These are phyloP conservation scores for Colletotrichum sp. DNA, from an alignment of 2,329 filamentous ascomycete genomes.

Conservation along the genomic window DNA sequence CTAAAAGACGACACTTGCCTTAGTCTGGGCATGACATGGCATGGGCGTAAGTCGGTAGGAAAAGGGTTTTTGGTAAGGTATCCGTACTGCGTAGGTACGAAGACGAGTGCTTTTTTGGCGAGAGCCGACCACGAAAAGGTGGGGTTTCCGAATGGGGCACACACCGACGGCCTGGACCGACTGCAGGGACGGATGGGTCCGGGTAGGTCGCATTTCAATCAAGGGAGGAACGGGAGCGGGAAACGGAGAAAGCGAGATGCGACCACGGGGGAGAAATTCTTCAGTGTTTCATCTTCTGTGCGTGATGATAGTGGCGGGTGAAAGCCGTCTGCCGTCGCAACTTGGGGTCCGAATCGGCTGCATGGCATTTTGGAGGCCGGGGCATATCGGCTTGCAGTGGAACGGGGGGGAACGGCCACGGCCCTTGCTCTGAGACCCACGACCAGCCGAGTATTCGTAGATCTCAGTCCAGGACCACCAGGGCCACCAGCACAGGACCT, in stretches of 20 bases:
- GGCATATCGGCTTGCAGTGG: slow-evolving; percentile 8
- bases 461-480: background rate
- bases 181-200: slow-evolving; percentile 13
- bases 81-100: too few relatives aligned
- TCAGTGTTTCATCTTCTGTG: slow-evolving; percentile 19
- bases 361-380: background rate
- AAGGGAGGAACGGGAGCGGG: slow-evolving; percentile 3
- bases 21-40: background rate
- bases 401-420: background rate
- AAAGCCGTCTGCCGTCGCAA: background rate
- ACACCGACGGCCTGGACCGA: slow-evolving; percentile 20
- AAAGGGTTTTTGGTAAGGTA: background rate
- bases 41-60: background rate
- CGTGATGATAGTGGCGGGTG: background rate
- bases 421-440: slow-evolving; percentile 8
- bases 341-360: slow-evolving; percentile 12
- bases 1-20: background rate
- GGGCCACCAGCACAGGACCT: background rate
- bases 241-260: slow-evolving; percentile 7
- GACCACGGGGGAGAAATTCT: slow-evolving; percentile 9
- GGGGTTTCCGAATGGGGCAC: slow-evolving; percentile 1
- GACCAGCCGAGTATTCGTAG: background rate
- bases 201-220: background rate
- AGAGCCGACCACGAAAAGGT: background rate
- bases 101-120: background rate